Conservation (phyloP, 2,329 filamentous ascomycete genomes). For the Ascochyta koolunga region DNA sequence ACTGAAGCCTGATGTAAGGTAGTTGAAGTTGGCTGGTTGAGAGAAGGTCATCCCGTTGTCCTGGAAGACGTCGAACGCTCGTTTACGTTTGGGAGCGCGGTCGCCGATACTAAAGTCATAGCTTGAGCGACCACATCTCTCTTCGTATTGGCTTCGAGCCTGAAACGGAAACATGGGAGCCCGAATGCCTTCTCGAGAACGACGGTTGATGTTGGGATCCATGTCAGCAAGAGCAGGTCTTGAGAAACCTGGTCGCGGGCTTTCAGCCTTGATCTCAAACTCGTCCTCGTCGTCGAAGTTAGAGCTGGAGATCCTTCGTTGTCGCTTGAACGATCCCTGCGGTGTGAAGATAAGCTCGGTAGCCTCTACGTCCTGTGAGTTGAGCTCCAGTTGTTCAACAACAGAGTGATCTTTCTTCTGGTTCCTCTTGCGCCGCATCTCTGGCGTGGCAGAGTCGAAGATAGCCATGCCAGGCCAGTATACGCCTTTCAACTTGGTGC, state of each 20-base stretch:
- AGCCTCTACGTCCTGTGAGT: slow-evolving; percentile 68
- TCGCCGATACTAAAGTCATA: slow-evolving; percentile 38
- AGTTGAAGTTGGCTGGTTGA: slow-evolving; percentile 42
- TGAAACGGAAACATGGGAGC: slow-evolving; percentile 26
- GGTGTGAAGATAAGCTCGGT: slow-evolving; percentile 68
- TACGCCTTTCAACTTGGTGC: slow-evolving; percentile 70
- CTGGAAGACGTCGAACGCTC: slow-evolving; percentile 51
- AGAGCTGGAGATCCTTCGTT: slow-evolving; percentile 54
- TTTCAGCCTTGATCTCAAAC: slow-evolving; percentile 45
- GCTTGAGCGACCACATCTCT: slow-evolving; percentile 38
- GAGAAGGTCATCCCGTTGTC: slow-evolving; percentile 46
- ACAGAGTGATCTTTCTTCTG: slow-evolving; percentile 78
- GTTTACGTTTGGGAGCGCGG: slow-evolving; percentile 42
- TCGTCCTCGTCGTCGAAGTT: slow-evolving; percentile 49
- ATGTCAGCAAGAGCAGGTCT: slow-evolving; percentile 41
- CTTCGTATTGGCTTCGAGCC: slow-evolving; percentile 36
- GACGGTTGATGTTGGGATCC: slow-evolving; percentile 41
- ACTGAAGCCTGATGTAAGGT: slow-evolving; percentile 43
- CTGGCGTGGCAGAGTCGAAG: slow-evolving; percentile 78
- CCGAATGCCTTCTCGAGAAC: slow-evolving; percentile 36
- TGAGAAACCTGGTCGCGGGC: slow-evolving; percentile 33
- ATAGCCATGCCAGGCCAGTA: slow-evolving; percentile 78
- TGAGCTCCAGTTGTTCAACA: slow-evolving; percentile 68
- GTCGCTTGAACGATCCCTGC: slow-evolving; percentile 49
- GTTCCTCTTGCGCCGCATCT: slow-evolving; percentile 76